These are phyloP conservation scores for Lactarius quietus DNA, from an alignment of 768 basidiomycete species.

Conservation along the genomic window DNA sequence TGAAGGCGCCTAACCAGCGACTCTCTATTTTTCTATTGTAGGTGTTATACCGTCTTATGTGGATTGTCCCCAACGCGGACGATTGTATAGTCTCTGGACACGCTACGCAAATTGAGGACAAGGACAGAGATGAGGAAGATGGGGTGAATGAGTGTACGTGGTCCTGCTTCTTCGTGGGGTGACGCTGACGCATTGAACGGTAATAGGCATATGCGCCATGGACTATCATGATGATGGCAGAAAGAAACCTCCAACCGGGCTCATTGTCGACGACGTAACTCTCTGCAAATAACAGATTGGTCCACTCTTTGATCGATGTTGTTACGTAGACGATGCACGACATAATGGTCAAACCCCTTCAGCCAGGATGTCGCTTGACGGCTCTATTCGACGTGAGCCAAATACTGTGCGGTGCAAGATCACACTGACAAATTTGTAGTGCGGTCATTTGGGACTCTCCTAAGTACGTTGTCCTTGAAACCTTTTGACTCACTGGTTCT, in stretches of 20 bases:
- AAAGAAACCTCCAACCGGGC: background rate
- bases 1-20: background rate
- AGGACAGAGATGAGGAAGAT: background rate
- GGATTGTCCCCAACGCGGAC: no score
- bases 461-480: background rate
- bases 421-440: background rate
- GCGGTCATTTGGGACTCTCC: conserved; percentile 6
- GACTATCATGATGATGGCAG: background rate
- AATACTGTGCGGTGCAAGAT: background rate
- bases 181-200: background rate
- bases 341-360: conserved; percentile 9
- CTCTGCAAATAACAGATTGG: no score
- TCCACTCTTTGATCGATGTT: background rate
- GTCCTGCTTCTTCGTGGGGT: background rate
- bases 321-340: background rate
- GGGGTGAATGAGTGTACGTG: conserved; percentile 1
- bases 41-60: background rate
- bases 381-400: conserved; percentile 6
- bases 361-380: conserved; percentile 5
- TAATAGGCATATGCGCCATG: conserved; percentile 4
- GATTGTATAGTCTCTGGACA: conserved; percentile 6
- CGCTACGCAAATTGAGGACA: background rate
- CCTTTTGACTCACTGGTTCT: background rate
- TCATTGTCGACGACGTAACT: conserved; percentile 8
- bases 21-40: conserved; percentile 6